Conservation (phyloP, 352 stramenopile species). For the Globisporangium recalcitrans region DNA sequence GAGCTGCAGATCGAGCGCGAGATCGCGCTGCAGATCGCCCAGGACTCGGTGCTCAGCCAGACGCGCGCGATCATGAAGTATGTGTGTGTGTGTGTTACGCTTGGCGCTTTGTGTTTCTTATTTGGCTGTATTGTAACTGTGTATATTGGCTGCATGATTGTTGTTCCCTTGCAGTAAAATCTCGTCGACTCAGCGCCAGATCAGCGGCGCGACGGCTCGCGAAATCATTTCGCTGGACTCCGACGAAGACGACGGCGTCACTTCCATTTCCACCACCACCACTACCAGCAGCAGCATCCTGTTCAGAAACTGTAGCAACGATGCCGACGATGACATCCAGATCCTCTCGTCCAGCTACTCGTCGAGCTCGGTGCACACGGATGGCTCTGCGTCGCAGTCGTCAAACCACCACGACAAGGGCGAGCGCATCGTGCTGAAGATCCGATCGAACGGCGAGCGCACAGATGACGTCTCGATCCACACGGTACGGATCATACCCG, state of each 20-base stretch:
- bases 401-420: conserved; percentile 30
- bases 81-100: conserved; percentile 17
- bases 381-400: background rate
- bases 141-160: background rate
- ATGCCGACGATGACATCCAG: conserved; percentile 14
- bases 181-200: conserved; percentile 24
- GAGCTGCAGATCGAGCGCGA: conserved; percentile 45
- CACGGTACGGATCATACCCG: conserved; percentile 27
- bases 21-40: conserved; percentile 41
- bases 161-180: conserved; percentile 20
- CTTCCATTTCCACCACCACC: background rate
- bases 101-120: background rate
- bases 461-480: conserved; percentile 55
- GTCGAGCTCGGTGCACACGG: background rate
- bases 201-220: conserved; percentile 5
- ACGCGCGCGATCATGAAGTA: conserved; percentile 58
- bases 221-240: conserved; percentile 59
- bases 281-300: background rate
- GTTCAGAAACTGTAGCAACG: background rate
- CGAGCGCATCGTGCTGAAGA: conserved; percentile 40
- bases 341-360: conserved; percentile 3
- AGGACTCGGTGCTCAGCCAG: conserved; percentile 55
- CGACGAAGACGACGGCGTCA: conserved; percentile 32
- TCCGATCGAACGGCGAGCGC: conserved; percentile 53
- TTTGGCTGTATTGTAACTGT: background rate